Evolutionary conservation across 257 asterid species (phyloP), one percentile per base, ranked within the genome.

Genomic region (Gentiana dahurica): DNA sequence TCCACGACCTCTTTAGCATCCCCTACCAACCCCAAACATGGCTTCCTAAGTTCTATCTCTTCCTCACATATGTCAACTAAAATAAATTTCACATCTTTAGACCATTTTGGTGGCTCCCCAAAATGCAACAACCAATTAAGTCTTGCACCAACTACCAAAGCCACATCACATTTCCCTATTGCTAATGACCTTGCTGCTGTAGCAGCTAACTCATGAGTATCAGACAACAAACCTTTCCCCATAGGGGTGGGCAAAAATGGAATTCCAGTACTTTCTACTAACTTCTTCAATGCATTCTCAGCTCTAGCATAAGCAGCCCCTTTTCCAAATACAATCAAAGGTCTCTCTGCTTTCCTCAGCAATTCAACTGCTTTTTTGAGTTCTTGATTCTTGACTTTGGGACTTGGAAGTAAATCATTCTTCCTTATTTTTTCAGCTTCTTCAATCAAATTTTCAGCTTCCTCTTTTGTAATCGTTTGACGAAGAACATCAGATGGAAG

Each of bases 161-260:
- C 95, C 12, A 89, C 87, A 24, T 89, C 95, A 66, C 95, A 89
- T 74, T 80, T 89, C 45, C 97, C 94, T 2, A 89, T 83, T 4
- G 95, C 97, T 49, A 89, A 73, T 5, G 97, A 86, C 53, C 97
- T 70, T 1, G 95, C 93, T 5, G 95, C 95, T 0, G 93, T 89
- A 43, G 95, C 97, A 9, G 95, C 94, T 7, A 86, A 71, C 62
- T 89, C 94, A 49, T 89, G 95, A 3, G 78, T 72, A 39, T 89
- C 97, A 2, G 93, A 71, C 50, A 89, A 58, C 65, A 89, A 63
- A 11, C 95, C 97, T 49, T 89, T 89, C 44, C 93, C 95, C 95
- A 89, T 89, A 4, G 97, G 97, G 24, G 95, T 89, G 1, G 95
- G 97, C 71, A 89, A 62, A 61, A 89, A 86, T 2, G 97, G 95